Evolutionary conservation across 2,329 filamentous ascomycete genomes (phyloP), one percentile per base, ranked within the genome.

Genomic region (Curvularia eragrostidis): DNA sequence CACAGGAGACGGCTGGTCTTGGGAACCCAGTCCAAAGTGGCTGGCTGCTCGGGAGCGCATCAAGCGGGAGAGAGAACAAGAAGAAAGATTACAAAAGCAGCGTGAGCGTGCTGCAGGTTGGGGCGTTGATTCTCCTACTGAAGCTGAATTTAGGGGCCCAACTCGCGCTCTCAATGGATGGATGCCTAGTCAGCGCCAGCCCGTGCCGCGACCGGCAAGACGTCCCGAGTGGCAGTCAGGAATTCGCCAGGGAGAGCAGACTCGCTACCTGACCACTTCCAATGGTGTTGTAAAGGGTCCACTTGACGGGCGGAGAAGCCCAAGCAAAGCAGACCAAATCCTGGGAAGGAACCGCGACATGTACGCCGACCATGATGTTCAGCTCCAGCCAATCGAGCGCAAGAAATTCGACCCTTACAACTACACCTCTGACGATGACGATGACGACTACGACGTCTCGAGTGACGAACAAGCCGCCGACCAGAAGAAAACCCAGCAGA

Each of bases 1-100:
- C 1, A 91, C 87, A 0, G 94, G 94, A 32, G 91, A 99, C 75
- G 95, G 95, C 21, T 99, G 94, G 94, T 84, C 83, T 43, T 99
- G 95, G 95, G 93, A 97, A 69, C 85, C 93, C 0, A 96, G 88
- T 70, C 83, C 86, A 1, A 87, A 86, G 64, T 99, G 95, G 90
- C 62, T 91, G 2, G 87, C 88, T 34, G 90, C 89, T 3, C 83
- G 88, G 42, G 88, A 92, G 5, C 80, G 80, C 19, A 81, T 93
- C 48, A 74, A 77, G 26, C 73, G 71, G 39, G 74, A 79, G 44
- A 71, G 75, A 28, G 72, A 76, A 58, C 66, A 61, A 21, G 70
- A 78, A 56, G 74, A 77, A 42, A 63, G 72, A 43, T 80, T 84
- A 48, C 89, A 91, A 71, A 82, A 84, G 48, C 80, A 83, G 58